These are phyloP conservation scores for Populus hybrid DNA, from an alignment of 441 rosid species.

Conservation along the genomic window DNA sequence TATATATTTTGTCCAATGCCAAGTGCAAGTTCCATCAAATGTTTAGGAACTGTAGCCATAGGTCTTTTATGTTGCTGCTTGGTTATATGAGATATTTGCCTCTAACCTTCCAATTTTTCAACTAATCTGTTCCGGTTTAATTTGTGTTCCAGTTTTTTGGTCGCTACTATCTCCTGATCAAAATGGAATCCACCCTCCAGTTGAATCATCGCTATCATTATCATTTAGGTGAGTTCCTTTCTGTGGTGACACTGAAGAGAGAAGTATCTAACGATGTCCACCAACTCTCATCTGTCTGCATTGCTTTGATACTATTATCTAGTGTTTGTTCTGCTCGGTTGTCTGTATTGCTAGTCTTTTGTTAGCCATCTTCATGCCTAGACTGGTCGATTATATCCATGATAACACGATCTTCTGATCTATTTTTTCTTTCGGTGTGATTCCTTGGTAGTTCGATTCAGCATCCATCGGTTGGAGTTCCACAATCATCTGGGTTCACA, in stretches of 20 bases:
- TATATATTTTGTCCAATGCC: too few species aligned
- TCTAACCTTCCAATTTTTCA: constrained; percentile 2
- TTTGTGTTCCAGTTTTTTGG: constrained; percentile 66
- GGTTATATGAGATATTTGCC: not conserved
- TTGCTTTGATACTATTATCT: too few species aligned
- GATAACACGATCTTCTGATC: not conserved
- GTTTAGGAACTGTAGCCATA: not conserved
- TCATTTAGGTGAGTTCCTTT: constrained; percentile 62
- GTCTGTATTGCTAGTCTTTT: too few species aligned
- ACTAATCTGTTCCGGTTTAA: constrained; percentile 8
- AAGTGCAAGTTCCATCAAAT: too few species aligned
- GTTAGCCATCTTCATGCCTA: too few species aligned
- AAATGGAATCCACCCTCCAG: constrained; percentile 47
- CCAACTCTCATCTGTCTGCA: too few species aligned
- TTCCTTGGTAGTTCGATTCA: constrained; percentile 60
- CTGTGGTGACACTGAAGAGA: not conserved
- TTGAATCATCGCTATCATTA: constrained; percentile 73
- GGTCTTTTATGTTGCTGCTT: not conserved
- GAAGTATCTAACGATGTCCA: too few species aligned
- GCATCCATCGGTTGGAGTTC: constrained; percentile 60
- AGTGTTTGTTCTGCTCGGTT: too few species aligned
- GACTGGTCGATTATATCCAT: not conserved
- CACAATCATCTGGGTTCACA: constrained; percentile 65
- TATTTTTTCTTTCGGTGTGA: not conserved
- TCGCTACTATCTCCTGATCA: constrained; percentile 67